Evolutionary conservation across 1,139 yeast species (phyloP), one percentile per base, ranked within the genome.

Genomic region (Blastobotrys raffinosifermentans): DNA sequence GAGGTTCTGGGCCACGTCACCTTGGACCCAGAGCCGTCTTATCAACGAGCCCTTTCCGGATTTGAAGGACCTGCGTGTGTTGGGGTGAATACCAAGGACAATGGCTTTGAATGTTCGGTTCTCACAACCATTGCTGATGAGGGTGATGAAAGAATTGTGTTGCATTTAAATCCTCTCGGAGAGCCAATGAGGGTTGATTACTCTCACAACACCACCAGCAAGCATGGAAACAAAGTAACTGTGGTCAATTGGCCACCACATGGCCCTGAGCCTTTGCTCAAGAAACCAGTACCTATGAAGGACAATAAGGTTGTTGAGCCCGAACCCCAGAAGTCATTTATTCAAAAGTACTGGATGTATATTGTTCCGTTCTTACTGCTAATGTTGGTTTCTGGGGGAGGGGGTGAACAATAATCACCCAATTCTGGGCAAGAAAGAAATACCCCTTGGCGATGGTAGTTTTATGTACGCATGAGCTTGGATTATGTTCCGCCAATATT

Each of bases 261-360:
- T 4, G 61, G 60, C 4, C 60, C 58, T 4, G 25, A 23, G 11
- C 56, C 59, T 0, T 41, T 35, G 21, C 34, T 54, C 29, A 48
- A 49, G 36, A 48, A 47, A 32, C 58, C 59, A 3, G 43, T 58
- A 8, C 46, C 45, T 33, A 42, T 60, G 13, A 58, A 53, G 2
- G 52, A 53, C 31, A 55, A 49, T 39, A 46, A 56, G 27, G 39
- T 51, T 14, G 49, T 53, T 3, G 53, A 48, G 27, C 53, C 47
- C 14, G 56, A 49, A 35, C 47, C 39, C 2, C 55, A 51, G 26
- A 52, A 58, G 45, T 37, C 62, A 11, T 61, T 64, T 37, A 30
- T 63, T 32, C 64, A 61, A 41, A 61, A 64, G 44, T 62, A 63
- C 47, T 63, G 68, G 65, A 48, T 58, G 39, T 61, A 57, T 38